Percentiles rank a stretch among this genome's conserved stretches.
Evolutionary conservation across 1,284 basidiomycete species (phyloP).

Genomic region (Boletus albobrunnescens): DNA sequence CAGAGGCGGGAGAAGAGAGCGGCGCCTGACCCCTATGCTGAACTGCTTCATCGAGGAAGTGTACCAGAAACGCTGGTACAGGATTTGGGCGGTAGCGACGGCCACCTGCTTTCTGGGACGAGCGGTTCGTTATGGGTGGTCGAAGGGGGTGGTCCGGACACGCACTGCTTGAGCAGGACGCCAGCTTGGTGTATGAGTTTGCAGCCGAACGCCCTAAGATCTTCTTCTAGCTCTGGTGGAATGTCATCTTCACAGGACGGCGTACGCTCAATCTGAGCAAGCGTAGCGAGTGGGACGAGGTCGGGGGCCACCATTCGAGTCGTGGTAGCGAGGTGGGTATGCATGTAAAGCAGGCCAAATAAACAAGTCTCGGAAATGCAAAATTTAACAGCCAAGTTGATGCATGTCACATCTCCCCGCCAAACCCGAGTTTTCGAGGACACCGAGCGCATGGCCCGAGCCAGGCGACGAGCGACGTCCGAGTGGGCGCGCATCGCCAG

Average conservation of each 20-base stretch:
- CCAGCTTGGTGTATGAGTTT: slow-evolving; percentile 95
- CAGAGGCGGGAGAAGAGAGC: not conserved
- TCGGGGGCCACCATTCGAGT: slow-evolving; percentile 46
- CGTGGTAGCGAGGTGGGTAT: not conserved
- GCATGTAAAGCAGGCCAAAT: slow-evolving; percentile 21
- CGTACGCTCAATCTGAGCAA: slow-evolving; percentile 71
- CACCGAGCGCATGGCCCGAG: slow-evolving; percentile 17
- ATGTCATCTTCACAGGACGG: slow-evolving; percentile 84
- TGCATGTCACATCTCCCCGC: slow-evolving; percentile 34
- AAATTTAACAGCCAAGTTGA: no score
- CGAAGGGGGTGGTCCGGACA: not conserved
- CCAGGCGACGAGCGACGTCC: slow-evolving; percentile 25
- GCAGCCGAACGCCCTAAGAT: slow-evolving; percentile 83
- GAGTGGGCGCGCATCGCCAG: slow-evolving; percentile 24
- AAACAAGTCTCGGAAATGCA: no score
- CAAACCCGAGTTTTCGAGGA: slow-evolving; percentile 32
- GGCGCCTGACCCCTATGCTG: slow-evolving; percentile 70
- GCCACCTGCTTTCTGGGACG: slow-evolving; percentile 85
- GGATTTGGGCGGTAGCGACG: slow-evolving; percentile 91
- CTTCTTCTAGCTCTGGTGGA: slow-evolving; percentile 75
- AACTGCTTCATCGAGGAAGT: slow-evolving; percentile 93
- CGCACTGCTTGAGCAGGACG: slow-evolving; percentile 82
- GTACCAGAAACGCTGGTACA: slow-evolving; percentile 97
- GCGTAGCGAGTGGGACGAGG: slow-evolving; percentile 82
- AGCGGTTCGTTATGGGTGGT: slow-evolving; percentile 1